These are phyloP conservation scores for Ormosia semicastrata DNA, from an alignment of 306 rosid species.

Conservation along the genomic window DNA sequence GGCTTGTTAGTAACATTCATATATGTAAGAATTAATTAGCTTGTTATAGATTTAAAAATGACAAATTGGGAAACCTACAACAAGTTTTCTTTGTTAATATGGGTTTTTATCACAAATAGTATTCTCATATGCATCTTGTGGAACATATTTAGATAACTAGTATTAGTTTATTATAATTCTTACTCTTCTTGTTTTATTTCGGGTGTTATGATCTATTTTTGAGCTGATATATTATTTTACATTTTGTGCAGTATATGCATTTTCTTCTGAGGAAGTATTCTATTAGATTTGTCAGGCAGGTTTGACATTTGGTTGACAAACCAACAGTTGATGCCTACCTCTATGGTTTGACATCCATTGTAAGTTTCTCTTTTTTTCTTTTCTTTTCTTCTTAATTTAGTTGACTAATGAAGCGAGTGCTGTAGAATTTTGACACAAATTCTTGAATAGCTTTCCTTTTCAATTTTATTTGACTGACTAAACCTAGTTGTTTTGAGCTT, in stretches of 20 bases:
- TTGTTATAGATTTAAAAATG: background rate
- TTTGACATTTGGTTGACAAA: conserved; percentile 53
- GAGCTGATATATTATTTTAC: background rate
- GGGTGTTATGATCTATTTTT: background rate
- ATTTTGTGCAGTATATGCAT: conserved; percentile 49
- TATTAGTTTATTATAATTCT: background rate
- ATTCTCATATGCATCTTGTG: background rate
- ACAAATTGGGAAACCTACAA: background rate
- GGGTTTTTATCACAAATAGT: background rate
- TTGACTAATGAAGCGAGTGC: too few relatives aligned
- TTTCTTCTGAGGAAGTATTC: conserved; percentile 53
- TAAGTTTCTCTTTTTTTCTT: conserved; percentile 24
- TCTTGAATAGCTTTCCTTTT: too few relatives aligned
- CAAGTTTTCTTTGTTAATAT: background rate
- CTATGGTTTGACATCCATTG: conserved; percentile 36
- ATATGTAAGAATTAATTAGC: background rate
- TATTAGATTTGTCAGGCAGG: conserved; percentile 52
- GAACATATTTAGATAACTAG: background rate
- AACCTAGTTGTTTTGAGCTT: too few relatives aligned
- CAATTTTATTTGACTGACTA: too few relatives aligned
- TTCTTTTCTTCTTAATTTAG: background rate
- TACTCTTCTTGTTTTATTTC: background rate
- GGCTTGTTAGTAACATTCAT: background rate
- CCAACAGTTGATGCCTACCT: conserved; percentile 42
- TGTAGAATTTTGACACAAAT: too few relatives aligned